These are phyloP conservation scores for Epichloe brachyelytri DNA, from an alignment of 2,329 filamentous ascomycete species.

Conservation along the genomic window DNA sequence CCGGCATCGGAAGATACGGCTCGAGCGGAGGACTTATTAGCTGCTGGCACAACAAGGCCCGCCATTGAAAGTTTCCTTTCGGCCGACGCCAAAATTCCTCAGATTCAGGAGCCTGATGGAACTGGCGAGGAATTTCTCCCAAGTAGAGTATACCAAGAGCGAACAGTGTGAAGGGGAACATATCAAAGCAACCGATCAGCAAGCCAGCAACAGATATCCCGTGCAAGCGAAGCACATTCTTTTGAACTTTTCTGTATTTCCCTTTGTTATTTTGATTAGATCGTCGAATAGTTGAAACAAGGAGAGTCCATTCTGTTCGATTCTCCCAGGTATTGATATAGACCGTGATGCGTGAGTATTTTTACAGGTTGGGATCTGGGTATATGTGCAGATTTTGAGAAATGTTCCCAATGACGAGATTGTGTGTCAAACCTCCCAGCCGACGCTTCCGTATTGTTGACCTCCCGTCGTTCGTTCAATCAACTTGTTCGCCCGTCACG, in stretches of 20 bases:
- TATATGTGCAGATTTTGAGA: neutral
- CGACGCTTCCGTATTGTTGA: neutral
- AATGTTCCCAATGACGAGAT: neutral
- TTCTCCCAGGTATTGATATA: neutral
- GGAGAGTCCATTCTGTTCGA: neutral
- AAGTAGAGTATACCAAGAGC: neutral
- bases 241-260: neutral
- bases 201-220: conserved; percentile 7
- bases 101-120: conserved; percentile 8
- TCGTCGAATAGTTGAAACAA: neutral
- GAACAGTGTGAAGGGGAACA: neutral
- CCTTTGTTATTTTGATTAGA: neutral
- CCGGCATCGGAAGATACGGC: conserved; percentile 1
- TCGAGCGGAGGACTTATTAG: conserved; percentile 6
- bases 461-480: neutral
- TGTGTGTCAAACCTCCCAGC: neutral
- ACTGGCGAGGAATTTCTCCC: neutral
- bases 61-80: conserved; percentile 37
- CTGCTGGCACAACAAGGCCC: conserved; percentile 18
- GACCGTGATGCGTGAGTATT: neutral
- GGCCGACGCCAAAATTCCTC: conserved; percentile 29
- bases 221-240: conserved; percentile 3
- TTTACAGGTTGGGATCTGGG: neutral
- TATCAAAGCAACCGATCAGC: neutral
- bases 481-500: neutral